These are phyloP conservation scores for Malus sylvestris DNA, from an alignment of 306 rosid species.

Conservation along the genomic window DNA sequence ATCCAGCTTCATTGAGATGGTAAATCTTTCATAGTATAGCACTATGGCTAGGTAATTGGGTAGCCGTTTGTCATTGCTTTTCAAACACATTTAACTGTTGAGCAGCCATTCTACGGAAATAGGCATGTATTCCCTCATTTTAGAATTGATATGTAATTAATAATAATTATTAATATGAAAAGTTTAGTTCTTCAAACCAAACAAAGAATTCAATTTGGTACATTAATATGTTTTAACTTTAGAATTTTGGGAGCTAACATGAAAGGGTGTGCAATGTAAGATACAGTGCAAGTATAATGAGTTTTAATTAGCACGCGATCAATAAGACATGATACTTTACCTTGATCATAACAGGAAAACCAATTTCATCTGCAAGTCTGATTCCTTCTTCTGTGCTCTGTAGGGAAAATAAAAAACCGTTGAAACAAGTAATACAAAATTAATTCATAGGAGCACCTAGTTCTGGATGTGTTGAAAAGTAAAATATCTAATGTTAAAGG, in stretches of 20 bases:
- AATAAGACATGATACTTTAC: slow-evolving; percentile 28
- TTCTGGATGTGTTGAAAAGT: slow-evolving; percentile 3
- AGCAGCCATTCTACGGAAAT: not conserved
- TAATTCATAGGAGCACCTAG: slow-evolving; percentile 3
- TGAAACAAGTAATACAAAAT: slow-evolving; percentile 6
- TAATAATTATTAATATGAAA: not conserved
- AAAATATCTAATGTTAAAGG: slow-evolving; percentile 11
- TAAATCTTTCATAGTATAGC: not conserved
- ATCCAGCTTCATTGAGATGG: not conserved
- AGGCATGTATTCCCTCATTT: not conserved
- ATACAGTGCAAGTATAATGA: not conserved
- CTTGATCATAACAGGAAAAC: slow-evolving; percentile 98
- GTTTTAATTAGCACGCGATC: not conserved
- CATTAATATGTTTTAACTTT: not conserved
- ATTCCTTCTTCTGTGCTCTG: slow-evolving; percentile 92
- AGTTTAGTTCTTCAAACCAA: not conserved
- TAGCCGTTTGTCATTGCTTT: not conserved
- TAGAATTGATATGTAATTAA: not conserved
- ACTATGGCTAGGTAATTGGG: not conserved
- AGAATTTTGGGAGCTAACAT: not conserved
- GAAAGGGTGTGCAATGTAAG: not conserved
- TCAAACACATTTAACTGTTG: not conserved
- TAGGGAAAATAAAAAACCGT: not conserved
- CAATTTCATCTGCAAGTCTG: slow-evolving; percentile 80
- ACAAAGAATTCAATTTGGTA: not conserved